Conservation (phyloP, 1,139 yeast genomes). For the Yamadazyma mexicana region DNA sequence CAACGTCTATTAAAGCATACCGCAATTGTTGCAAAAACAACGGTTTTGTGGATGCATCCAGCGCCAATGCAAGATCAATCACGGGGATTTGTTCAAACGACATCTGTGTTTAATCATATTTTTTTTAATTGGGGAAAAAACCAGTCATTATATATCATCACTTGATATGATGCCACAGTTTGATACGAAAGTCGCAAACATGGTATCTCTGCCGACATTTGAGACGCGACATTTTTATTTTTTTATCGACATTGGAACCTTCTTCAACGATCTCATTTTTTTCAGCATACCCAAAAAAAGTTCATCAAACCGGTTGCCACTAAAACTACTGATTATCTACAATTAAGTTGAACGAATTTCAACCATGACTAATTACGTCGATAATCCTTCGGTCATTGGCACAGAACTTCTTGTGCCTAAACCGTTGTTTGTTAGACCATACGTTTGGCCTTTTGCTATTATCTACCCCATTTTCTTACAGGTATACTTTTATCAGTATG, state of each 20-base stretch:
- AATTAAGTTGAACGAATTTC: no score
- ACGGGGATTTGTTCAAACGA: conserved; percentile 34
- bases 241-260: conserved; percentile 1
- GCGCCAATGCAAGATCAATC: conserved; percentile 35
- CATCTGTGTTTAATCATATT: conserved; percentile 15
- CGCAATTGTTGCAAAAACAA: conserved; percentile 47
- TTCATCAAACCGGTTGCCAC: neutral
- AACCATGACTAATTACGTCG: conserved; percentile 36
- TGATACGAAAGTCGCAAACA: no score
- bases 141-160: neutral
- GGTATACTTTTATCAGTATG: conserved; percentile 70
- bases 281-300: neutral
- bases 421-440: conserved; percentile 63
- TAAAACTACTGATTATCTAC: no score
- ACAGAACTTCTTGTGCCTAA: conserved; percentile 77
- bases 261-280: conserved; percentile 1
- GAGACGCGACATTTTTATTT: neutral
- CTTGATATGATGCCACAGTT: no score
- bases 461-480: conserved; percentile 76
- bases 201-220: neutral
- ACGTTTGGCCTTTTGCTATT: conserved; percentile 80
- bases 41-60: conserved; percentile 31
- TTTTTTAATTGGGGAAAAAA: neutral
- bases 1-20: conserved; percentile 59
- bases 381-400: conserved; percentile 58